Evolutionary conservation across 345 rosid genomes (phyloP), one percentile per base, ranked within the genome.

Genomic region (Brassica juncea): DNA sequence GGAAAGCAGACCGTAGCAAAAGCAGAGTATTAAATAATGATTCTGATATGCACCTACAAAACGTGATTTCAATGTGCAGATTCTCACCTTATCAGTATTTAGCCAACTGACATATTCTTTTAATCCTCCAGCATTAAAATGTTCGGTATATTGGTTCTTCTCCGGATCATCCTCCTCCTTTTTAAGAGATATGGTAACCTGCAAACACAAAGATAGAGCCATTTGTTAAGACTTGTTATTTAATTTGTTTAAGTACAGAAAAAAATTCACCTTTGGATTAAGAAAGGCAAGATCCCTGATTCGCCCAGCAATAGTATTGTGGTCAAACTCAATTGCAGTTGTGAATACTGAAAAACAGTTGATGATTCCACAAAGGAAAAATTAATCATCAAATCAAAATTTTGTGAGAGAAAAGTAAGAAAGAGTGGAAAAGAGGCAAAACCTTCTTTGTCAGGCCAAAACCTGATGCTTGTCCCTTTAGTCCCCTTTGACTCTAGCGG

Each of bases 361-460:
- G 19, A 19, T 71, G 23, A 44, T 62, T 54, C 28, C 44, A 72
- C 7, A 66, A 52, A 58, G 21, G 39, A 80, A 61, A 79, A 11
- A 69, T 57, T 27, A 37, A 74, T 64, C 76, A 64, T 65, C 42
- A 72, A 76, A 69, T 78, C 30, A 9, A 52, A 66, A 37, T 49
- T 68, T 27, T 25, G 44, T 44, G 72, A 35, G 58, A 4, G 25
- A 11, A 70, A 79, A 67, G 25, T 47, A 60, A n/a, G 11, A 27
- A 71, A 67, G 66, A 37, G 81, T 72, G 68, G 67, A 72, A 71
- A 47, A 12, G 1, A 42, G 52, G 15, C n/a, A 44, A 44, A 79
- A 95, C 99, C 96, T 88, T 91, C 87, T 83, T 87, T 86, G 87
- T 95, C 99, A 58, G 99, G 99, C 98, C 99, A 93, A 87, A 95